phyloP scores from a whole-genome alignment of 2,329 filamentous ascomycete genomes.

The Penicillium sp. region DNA sequence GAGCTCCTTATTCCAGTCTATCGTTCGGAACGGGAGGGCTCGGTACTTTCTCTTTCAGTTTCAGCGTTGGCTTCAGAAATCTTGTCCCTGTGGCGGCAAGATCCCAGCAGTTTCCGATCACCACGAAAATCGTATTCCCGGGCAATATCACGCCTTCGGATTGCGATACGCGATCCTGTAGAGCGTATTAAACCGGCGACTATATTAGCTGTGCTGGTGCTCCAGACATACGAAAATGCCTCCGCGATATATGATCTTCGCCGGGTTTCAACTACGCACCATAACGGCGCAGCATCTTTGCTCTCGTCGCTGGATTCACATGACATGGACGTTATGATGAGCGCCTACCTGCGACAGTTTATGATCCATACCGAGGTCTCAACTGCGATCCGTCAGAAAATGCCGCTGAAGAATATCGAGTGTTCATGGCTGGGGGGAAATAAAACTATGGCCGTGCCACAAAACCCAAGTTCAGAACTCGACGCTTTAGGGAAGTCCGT shows the following conservation, averaged over 20 bases:
- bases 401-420: neutral
- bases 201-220: conserved; percentile 14
- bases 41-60: neutral
- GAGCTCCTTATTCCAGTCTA: neutral
- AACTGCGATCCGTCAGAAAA: neutral
- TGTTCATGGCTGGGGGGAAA: neutral
- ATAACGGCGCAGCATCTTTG: conserved; percentile 19
- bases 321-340: neutral
- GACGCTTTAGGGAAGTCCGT: neutral
- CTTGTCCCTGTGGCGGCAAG: neutral
- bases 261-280: conserved; percentile 13
- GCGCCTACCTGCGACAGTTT: neutral
- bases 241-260: conserved; percentile 19
- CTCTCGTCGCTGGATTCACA: conserved; percentile 4
- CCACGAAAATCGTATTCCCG: neutral
- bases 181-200: conserved; percentile 3
- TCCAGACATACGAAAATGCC: conserved; percentile 23
- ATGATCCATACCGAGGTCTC: neutral
- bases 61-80: neutral
- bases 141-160: neutral
- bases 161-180: neutral
- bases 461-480: neutral
- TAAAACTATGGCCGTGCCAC: neutral
- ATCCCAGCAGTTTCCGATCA: neutral
- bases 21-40: neutral